Evolutionary conservation across 2,329 filamentous ascomycete species (phyloP), one percentile per base, ranked within the genome.

Genomic region (Trichophyton rubrum): DNA sequence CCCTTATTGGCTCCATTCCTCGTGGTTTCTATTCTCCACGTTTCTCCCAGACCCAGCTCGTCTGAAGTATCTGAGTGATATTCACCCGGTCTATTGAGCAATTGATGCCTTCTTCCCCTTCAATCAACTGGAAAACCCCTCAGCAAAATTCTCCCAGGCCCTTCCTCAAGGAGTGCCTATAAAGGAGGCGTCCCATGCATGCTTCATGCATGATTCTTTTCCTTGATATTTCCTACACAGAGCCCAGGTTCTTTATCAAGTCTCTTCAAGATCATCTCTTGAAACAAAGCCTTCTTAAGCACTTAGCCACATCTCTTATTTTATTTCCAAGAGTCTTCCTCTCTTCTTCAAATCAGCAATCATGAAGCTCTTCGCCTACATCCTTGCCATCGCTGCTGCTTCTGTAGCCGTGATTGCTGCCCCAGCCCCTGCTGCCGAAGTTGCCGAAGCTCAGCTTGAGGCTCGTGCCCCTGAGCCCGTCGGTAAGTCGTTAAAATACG

Each of bases 301-400:
- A 2, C 30, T 53, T 24, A 15, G n/a, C 20, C 61, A 58, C 63
- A 62, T 59, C 59, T 60, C 62, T 58, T 56, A 59, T 61, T 56
- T 40, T 55, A 62, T 61, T 20, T 20, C 58, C 56, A 43, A 24
- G 20, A 60, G 62, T 60, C 51, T 62, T 62, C 58, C 59, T 53
- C 45, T 33, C 27, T 30, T 53, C 49, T 43, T 43, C 33, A 38
- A 17, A 53, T 15, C 22, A 53, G 49, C 49, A 33, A 75, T 61
- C 59, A 82, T 82, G 80, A 81, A 79, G 73, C 66, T 80, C 68
- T 70, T 75, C 64, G 67, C 73, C 59, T 61, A 78, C 59, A 66
- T 78, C 59, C 66, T 74, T 56, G 70, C 75, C 60, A 66, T 77
- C 58, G 62, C 80, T 56, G 74, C 74, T 59, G 73, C 72, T 57